These are phyloP conservation scores for Cajanus cajan DNA, from an alignment of 306 rosid genomes.

Conservation along the genomic window DNA sequence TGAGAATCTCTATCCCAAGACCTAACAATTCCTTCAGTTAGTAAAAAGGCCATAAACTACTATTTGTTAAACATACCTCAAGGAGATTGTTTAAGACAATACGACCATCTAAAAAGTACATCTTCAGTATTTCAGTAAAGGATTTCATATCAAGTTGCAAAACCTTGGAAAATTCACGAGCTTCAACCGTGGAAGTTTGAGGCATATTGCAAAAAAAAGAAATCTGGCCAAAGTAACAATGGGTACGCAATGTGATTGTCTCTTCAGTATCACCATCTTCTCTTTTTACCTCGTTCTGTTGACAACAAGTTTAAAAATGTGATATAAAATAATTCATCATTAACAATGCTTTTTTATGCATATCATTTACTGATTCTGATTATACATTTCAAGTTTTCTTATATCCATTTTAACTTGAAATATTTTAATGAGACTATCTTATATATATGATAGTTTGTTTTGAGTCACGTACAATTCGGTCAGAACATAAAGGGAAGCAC, in stretches of 20 bases:
- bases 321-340: background rate
- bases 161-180: conserved; percentile 50
- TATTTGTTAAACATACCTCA: conserved; percentile 49
- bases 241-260: conserved; percentile 26
- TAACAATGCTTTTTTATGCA: background rate
- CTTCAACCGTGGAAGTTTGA: conserved; percentile 47
- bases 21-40: background rate
- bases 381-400: background rate
- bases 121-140: conserved; percentile 49
- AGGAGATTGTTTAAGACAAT: conserved; percentile 55
- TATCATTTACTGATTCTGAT: conserved; percentile 4
- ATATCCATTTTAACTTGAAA: background rate
- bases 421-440: background rate
- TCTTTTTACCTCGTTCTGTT: conserved; percentile 43
- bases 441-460: background rate
- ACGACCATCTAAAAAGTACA: conserved; percentile 56
- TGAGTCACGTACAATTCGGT: background rate
- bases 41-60: background rate
- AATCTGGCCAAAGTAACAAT: conserved; percentile 56
- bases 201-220: conserved; percentile 64
- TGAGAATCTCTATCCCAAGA: background rate
- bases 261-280: conserved; percentile 45
- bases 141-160: conserved; percentile 63
- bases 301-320: conserved; percentile 13
- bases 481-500: background rate